phyloP scores from a whole-genome alignment of 768 basidiomycete species.

The Nidularia sp. region DNA sequence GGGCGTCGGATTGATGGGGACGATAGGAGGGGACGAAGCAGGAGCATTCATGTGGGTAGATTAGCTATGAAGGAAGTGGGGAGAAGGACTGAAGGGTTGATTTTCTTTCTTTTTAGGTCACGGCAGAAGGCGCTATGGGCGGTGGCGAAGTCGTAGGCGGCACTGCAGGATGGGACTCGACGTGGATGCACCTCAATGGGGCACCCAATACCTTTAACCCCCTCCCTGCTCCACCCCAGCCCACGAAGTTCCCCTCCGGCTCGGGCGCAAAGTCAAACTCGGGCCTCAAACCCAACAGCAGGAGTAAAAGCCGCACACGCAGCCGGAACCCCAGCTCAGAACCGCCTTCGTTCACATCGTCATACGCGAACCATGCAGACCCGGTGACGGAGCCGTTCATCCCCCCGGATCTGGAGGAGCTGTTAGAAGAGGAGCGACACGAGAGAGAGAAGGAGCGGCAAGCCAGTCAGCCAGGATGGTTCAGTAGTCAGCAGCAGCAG shows the following conservation, averaged over 20 bases:
- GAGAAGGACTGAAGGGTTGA: no score
- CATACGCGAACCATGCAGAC: no score
- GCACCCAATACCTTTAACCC: not conserved
- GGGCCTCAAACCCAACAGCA: not conserved
- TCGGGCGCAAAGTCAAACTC: not conserved
- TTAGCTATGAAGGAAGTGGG: not conserved
- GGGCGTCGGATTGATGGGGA: not conserved
- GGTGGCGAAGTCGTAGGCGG: constrained; percentile 8
- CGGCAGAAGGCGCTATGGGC: constrained; percentile 13
- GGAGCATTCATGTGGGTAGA: not conserved
- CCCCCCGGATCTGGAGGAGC: not conserved
- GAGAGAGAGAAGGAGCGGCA: constrained; percentile 2
- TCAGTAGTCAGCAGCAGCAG: not conserved
- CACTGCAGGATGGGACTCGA: constrained; percentile 3
- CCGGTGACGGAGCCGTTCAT: not conserved
- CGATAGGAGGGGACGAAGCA: not conserved
- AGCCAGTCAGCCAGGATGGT: constrained; percentile 3
- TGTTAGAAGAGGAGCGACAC: constrained; percentile 1
- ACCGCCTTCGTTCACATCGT: no score
- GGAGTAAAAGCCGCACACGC: constrained; percentile 2
- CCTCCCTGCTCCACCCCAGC: not conserved
- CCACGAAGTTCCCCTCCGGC: not conserved
- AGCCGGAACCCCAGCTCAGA: not conserved
- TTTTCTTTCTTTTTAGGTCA: constrained; percentile 6
- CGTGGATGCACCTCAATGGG: not conserved